These are phyloP conservation scores for Paspalum vaginatum DNA, from an alignment of 176 grass and related monocot genomes.

Conservation along the genomic window DNA sequence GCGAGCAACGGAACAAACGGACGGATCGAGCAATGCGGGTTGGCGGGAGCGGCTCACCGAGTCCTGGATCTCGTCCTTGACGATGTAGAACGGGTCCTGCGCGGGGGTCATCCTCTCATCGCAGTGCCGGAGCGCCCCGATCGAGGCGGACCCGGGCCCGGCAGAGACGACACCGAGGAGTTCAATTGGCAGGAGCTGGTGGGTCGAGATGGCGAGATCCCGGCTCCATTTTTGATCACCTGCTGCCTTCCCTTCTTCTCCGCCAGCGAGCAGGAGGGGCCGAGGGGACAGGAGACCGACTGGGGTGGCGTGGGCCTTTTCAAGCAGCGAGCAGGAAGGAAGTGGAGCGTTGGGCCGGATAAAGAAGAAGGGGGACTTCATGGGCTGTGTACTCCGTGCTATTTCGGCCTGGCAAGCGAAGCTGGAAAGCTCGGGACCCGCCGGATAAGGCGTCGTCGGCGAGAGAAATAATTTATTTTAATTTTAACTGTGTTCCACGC, in stretches of 20 bases:
- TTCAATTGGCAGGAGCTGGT: background rate
- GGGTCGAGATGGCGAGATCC: background rate
- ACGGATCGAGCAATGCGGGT: background rate
- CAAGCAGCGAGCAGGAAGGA: too few relatives aligned
- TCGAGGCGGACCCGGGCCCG: background rate
- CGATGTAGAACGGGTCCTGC: slow-evolving; percentile 95
- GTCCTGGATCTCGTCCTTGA: slow-evolving; percentile 94
- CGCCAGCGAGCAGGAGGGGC: slow-evolving; percentile 21
- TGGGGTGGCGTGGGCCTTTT: background rate
- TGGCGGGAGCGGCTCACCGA: slow-evolving; percentile 54
- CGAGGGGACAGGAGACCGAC: background rate
- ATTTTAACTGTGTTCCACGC: too few relatives aligned
- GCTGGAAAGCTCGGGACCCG: too few relatives aligned
- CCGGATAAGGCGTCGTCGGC: too few relatives aligned
- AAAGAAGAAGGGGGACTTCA: background rate
- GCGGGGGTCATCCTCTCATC: slow-evolving; percentile 72
- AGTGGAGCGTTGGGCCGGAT: background rate
- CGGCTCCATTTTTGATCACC: background rate
- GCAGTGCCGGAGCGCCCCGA: background rate
- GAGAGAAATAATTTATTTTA: too few relatives aligned
- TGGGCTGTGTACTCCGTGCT: background rate
- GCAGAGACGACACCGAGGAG: background rate
- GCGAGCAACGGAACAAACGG: background rate
- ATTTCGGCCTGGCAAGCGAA: background rate
- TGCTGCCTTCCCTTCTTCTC: background rate